These are phyloP conservation scores for Erigeron canadensis DNA, from an alignment of 129 eudicot genomes.

Conservation along the genomic window DNA sequence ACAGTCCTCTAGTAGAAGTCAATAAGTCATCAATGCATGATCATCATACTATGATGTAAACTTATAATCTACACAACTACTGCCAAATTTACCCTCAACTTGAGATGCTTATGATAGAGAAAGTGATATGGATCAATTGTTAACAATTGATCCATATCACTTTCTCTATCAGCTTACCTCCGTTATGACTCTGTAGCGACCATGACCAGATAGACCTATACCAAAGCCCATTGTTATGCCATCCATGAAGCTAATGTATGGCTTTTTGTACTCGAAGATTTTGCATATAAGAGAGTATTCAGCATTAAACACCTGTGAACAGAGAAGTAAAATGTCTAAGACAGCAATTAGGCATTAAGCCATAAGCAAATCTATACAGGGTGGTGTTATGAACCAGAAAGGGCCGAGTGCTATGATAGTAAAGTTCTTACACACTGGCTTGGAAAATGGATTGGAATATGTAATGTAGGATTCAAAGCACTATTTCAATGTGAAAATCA, in stretches of 20 bases:
- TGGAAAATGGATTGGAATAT: not conserved
- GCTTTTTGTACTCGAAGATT: conserved; percentile 73
- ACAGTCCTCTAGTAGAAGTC: conserved; percentile 69
- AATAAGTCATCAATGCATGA: not conserved
- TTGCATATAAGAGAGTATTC: conserved; percentile 91
- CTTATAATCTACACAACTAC: not conserved
- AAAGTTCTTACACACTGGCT: too few species aligned
- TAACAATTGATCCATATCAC: too few species aligned
- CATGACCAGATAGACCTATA: conserved; percentile 94
- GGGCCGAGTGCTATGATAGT: not conserved
- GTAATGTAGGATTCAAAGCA: not conserved
- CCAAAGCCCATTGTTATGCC: conserved; percentile 99
- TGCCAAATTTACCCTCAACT: not conserved
- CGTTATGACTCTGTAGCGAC: conserved; percentile 73
- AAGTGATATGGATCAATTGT: too few species aligned
- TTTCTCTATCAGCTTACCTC: too few species aligned
- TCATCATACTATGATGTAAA: not conserved
- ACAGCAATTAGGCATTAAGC: not conserved
- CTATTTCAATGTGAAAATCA: not conserved
- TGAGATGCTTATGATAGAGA: too few species aligned
- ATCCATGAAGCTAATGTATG: conserved; percentile 86
- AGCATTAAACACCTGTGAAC: conserved; percentile 68
- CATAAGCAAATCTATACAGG: not conserved
- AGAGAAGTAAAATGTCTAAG: not conserved
- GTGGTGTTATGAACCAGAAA: not conserved